Evolutionary conservation across 495 filamentous ascomycete genomes (phyloP), one percentile per base, ranked within the genome.

Genomic region (Talaromyces ruber): DNA sequence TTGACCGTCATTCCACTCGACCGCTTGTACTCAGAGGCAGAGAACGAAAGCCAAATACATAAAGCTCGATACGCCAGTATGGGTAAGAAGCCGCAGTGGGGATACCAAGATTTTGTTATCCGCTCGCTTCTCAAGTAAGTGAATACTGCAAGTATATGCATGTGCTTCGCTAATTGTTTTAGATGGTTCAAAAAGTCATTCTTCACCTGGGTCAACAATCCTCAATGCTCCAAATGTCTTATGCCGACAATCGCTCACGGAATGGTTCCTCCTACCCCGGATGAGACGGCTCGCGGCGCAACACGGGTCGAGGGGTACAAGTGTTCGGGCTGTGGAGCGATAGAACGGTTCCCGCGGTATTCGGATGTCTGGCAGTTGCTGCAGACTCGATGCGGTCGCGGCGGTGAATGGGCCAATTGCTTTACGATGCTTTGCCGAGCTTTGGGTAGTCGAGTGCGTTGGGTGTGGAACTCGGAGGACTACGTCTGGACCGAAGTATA

Each of bases 381-480:
- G 53, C 88, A 96, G 72, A 92, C 90, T 52, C 78, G 89, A 61
- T 84, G 88, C 63, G 94, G 94, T 26, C 85, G 94, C 62, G 88
- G 84, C 60, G 95, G 94, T 56, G 94, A 99, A 77, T 99, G 95
- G 93, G 93, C 89, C 59, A 97, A 97, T 73, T 97, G 93, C 77
- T 99, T 99, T 76, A 92, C 88, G 73, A 99, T 99, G 94, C 82
- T 99, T 22, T 98, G 94, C 75, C 84, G 94, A 50, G 94, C 94
- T 6, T 84, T 98, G 29, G 93, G 93, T 32, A 88, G 86, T 37
- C 84, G 95, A 51, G 94, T 97, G 18, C 84, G 94, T 65, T 98
- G 95, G 95, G 91, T 98, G 28, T 98, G 95, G 95, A 97, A 97
- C 65, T 86, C 88, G 30, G 94, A 99, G 74, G 95, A 99, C 72